Conservation (phyloP, 2,329 filamentous ascomycete genomes). For the Fusarium veterinarium region DNA sequence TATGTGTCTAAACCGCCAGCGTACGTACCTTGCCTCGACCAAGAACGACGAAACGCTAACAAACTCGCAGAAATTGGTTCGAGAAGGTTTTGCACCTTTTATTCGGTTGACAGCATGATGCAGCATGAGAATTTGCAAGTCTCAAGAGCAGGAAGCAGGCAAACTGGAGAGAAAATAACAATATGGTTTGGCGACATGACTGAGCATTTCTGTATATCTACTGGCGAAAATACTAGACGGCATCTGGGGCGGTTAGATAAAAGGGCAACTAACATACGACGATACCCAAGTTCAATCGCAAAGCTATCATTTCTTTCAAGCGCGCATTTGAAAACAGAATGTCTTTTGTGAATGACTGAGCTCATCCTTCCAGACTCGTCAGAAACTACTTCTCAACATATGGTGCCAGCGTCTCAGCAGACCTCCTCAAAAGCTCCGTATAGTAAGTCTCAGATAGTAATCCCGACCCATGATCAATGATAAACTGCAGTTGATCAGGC, state of each 20-base stretch:
- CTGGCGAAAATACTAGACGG: neutral
- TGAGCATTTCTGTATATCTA: neutral
- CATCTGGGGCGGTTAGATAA: neutral
- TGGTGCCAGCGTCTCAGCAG: slow-evolving; percentile 14
- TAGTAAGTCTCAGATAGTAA: slow-evolving; percentile 29
- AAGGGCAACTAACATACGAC: neutral
- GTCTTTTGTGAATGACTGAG: neutral
- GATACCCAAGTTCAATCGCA: neutral
- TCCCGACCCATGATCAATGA: slow-evolving; percentile 33
- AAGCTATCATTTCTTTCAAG: neutral
- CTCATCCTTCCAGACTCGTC: neutral
- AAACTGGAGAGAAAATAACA: neutral
- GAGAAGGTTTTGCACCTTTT: slow-evolving; percentile 10
- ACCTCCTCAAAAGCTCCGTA: slow-evolving; percentile 9
- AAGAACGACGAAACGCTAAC: rapidly evolving
- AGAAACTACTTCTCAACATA: neutral
- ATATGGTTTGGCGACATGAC: neutral
- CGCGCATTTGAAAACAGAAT: rapidly evolving
- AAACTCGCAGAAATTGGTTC: neutral
- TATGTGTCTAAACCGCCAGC: slow-evolving; percentile 7
- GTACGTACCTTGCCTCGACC: neutral
- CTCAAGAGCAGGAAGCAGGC: neutral
- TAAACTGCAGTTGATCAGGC: slow-evolving; percentile 31
- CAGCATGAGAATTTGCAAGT: neutral
- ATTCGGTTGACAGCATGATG: neutral